Base-by-base conservation (phyloP, 495 filamentous ascomycete genomes). In the Aspergillus kassunensis region DNA sequence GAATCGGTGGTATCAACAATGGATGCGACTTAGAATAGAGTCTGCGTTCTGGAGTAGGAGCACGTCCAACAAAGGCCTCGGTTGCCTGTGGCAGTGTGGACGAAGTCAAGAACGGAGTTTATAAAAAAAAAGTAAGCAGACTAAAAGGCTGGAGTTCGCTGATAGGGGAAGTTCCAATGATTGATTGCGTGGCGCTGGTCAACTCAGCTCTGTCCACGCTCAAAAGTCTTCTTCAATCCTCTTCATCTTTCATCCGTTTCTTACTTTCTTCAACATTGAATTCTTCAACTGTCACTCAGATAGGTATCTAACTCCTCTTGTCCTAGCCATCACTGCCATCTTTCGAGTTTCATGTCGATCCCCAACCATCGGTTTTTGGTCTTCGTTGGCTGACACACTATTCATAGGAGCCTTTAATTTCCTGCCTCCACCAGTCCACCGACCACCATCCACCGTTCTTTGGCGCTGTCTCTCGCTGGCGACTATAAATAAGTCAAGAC, bases 101-200 rank as follows among this genome's bases (percentile, higher is more conserved):
- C n/a, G n/a, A n/a, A n/a, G n/a, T n/a, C n/a, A n/a, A n/a, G n/a
- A n/a, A n/a, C 7, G 37, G n/a, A 41, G 18, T 3, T 2, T 23
- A 10, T 41, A 9, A 20, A 34, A 34, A 34, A 6, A n/a, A n/a
- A n/a, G n/a, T 34, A 4, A 12, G 31, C n/a, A 34, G 31, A 42
- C n/a, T 19, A 40, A 40, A 10, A 40, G 23, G 9, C 18, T 9
- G 11, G 12, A 29, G 15, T 16, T 30, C 30, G 31, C 18, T 57
- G 58, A 61, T 61, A 61, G 58, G 58, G 55, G 49, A 47, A 11
- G 52, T 57, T 51, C 46, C 42, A 54, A 10, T 3, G 15, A 16
- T 19, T 46, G 53, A 37, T 67, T 69, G 64, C 65, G 64, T 70
- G 64, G 64, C 65, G 60, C 44, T 50, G 53, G 59, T 61, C 61